Evolutionary conservation across 306 rosid genomes (phyloP).

Genomic region (Inga oerstediana): DNA sequence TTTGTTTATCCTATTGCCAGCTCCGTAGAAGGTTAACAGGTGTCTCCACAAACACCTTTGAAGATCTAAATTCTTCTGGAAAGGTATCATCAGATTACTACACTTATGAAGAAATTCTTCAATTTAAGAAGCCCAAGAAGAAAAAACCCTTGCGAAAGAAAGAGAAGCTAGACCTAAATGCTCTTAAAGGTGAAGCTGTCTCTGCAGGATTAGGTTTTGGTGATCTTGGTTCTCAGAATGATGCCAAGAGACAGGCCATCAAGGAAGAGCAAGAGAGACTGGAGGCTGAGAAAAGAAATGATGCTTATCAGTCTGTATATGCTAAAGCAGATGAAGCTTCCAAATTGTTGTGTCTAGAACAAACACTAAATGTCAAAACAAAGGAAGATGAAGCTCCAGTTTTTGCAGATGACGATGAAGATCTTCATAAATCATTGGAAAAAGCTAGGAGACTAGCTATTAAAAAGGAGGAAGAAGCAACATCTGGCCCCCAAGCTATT

Average conservation of each 20-base stretch:
- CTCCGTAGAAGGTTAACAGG: slow-evolving; percentile 76
- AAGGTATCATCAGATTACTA: slow-evolving; percentile 71
- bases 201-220: slow-evolving; percentile 88
- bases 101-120: slow-evolving; percentile 86
- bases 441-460: slow-evolving; percentile 80
- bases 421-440: slow-evolving; percentile 76
- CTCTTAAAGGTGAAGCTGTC: slow-evolving; percentile 89
- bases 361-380: slow-evolving; percentile 47
- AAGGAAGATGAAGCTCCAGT: slow-evolving; percentile 69
- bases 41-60: slow-evolving; percentile 51
- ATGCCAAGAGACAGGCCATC: slow-evolving; percentile 64
- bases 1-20: slow-evolving; percentile 38
- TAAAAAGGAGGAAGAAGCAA: slow-evolving; percentile 63
- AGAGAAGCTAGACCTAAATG: slow-evolving; percentile 51
- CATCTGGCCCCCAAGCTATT: slow-evolving; percentile 74
- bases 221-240: slow-evolving; percentile 88
- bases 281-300: slow-evolving; percentile 79
- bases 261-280: slow-evolving; percentile 72
- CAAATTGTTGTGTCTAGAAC: slow-evolving; percentile 66
- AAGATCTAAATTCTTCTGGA: slow-evolving; percentile 73
- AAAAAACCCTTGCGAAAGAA: slow-evolving; percentile 51
- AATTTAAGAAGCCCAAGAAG: slow-evolving; percentile 17
- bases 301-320: slow-evolving; percentile 81
- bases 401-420: slow-evolving; percentile 84
- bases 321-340: slow-evolving; percentile 92